These are phyloP conservation scores for Opeltia flavorubescens DNA, from an alignment of 495 filamentous ascomycete genomes.

Conservation along the genomic window DNA sequence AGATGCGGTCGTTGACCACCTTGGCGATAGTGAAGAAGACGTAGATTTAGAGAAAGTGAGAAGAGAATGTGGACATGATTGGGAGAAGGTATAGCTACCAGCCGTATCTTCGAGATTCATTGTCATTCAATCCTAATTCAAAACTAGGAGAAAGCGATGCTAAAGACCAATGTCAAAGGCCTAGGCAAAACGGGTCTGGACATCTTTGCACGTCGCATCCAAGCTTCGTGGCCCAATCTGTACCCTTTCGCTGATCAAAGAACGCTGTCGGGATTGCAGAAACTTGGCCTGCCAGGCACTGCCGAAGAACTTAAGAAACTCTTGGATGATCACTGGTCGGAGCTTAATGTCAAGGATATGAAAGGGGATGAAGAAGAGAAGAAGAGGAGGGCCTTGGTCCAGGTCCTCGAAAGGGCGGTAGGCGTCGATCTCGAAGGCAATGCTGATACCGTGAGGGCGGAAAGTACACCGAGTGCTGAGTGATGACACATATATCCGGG, in stretches of 20 bases:
- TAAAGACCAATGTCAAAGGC: slow-evolving; percentile 18
- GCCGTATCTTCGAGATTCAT: neutral
- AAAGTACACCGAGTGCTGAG: neutral
- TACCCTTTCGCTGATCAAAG: slow-evolving; percentile 22
- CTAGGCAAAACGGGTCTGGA: slow-evolving; percentile 21
- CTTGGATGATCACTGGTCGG: slow-evolving; percentile 17
- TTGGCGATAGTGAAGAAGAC: slow-evolving; percentile 10
- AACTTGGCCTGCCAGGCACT: slow-evolving; percentile 17
- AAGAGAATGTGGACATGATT: slow-evolving; percentile 7
- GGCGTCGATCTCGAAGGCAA: slow-evolving; percentile 14
- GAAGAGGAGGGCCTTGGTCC: slow-evolving; percentile 12
- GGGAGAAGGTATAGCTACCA: neutral
- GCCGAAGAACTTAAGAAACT: slow-evolving; percentile 14
- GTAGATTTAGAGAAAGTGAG: slow-evolving; percentile 6
- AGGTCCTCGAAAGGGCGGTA: slow-evolving; percentile 11
- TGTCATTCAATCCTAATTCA: neutral
- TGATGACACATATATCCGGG: neutral
- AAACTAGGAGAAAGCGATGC: slow-evolving; percentile 7
- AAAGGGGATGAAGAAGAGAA: slow-evolving; percentile 8
- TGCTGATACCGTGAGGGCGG: slow-evolving; percentile 6
- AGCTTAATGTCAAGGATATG: slow-evolving; percentile 11
- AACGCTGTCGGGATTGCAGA: slow-evolving; percentile 12
- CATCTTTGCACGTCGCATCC: slow-evolving; percentile 21
- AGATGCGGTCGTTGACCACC: slow-evolving; percentile 2
- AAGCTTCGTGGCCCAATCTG: slow-evolving; percentile 16